These are phyloP conservation scores for Cladosporium sp. DNA, from an alignment of 2,329 filamentous ascomycete species.

Conservation along the genomic window DNA sequence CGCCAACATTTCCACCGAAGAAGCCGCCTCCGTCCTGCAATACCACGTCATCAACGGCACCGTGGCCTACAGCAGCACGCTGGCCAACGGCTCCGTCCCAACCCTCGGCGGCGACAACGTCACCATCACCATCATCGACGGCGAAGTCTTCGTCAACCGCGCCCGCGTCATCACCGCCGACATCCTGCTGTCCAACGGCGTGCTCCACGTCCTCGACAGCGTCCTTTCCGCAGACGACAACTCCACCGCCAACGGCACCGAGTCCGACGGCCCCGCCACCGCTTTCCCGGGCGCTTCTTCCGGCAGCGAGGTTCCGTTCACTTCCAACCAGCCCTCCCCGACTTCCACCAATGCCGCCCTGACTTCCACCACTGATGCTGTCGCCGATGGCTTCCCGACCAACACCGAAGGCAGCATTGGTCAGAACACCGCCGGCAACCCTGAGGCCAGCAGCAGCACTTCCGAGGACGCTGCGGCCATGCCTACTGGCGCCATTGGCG, in stretches of 20 bases:
- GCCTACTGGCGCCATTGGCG: constrained; percentile 40
- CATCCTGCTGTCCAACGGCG: constrained; percentile 41
- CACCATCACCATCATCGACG: constrained; percentile 36
- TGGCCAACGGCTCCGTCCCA: constrained; percentile 36
- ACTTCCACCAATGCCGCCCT: constrained; percentile 34
- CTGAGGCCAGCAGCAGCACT: constrained; percentile 4
- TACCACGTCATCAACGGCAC: constrained; percentile 61
- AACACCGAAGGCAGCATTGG: constrained; percentile 2
- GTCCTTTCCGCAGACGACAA: constrained; percentile 51
- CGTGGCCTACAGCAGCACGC: constrained; percentile 47
- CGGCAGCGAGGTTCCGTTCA: constrained; percentile 50
- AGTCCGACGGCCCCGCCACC: constrained; percentile 37
- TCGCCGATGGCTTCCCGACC: constrained; percentile 23
- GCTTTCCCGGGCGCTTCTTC: constrained; percentile 51
- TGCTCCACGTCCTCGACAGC: constrained; percentile 47
- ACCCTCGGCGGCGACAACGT: constrained; percentile 36
- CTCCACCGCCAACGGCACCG: constrained; percentile 33
- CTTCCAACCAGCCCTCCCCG: constrained; percentile 47
- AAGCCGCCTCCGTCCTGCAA: constrained; percentile 51
- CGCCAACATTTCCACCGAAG: constrained; percentile 41
- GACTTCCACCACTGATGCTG: constrained; percentile 28
- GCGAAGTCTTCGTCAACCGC: constrained; percentile 40
- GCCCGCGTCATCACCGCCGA: constrained; percentile 40
- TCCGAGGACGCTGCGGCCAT: constrained; percentile 29
- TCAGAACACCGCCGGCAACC: constrained; percentile 10